These are phyloP conservation scores for Combretum micranthum DNA, from an alignment of 345 rosid species.

Conservation along the genomic window DNA sequence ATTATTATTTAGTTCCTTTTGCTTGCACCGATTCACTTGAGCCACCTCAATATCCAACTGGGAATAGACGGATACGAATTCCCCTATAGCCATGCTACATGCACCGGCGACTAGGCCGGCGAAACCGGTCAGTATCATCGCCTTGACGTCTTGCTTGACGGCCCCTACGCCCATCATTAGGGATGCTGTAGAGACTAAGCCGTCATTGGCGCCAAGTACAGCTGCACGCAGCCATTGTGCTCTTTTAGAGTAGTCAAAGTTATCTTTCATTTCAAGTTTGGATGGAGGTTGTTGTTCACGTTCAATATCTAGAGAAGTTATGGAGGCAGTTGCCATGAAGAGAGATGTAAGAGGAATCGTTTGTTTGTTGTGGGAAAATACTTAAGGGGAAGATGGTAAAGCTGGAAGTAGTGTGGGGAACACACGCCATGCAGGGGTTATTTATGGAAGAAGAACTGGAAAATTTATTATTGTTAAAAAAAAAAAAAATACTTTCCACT, in stretches of 20 bases:
- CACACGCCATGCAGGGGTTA: conserved; percentile 4
- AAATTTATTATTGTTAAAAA: too few relatives aligned
- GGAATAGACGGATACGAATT: conserved; percentile 83
- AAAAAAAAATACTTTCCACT: too few relatives aligned
- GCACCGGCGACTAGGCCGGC: conserved; percentile 93
- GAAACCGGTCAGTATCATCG: conserved; percentile 79
- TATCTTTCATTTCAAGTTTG: conserved; percentile 15
- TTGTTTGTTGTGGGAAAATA: too few relatives aligned
- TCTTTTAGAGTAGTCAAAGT: conserved; percentile 68
- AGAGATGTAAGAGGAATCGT: background rate
- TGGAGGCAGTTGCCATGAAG: background rate
- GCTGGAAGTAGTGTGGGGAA: background rate
- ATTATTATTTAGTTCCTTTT: background rate
- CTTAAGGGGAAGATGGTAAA: too few relatives aligned
- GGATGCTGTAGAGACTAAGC: conserved; percentile 77
- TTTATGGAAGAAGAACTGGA: background rate
- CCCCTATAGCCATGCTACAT: conserved; percentile 97
- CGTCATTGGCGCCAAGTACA: conserved; percentile 90
- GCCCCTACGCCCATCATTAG: conserved; percentile 95
- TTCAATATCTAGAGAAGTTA: conserved; percentile 20
- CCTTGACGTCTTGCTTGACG: conserved; percentile 67
- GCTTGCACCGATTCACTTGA: conserved; percentile 47
- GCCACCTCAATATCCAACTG: conserved; percentile 78
- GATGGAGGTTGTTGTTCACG: conserved; percentile 18
- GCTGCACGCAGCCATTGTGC: conserved; percentile 97